phyloP scores from a whole-genome alignment of 2,329 filamentous ascomycete genomes.

The Aspergillus viridinutans region DNA sequence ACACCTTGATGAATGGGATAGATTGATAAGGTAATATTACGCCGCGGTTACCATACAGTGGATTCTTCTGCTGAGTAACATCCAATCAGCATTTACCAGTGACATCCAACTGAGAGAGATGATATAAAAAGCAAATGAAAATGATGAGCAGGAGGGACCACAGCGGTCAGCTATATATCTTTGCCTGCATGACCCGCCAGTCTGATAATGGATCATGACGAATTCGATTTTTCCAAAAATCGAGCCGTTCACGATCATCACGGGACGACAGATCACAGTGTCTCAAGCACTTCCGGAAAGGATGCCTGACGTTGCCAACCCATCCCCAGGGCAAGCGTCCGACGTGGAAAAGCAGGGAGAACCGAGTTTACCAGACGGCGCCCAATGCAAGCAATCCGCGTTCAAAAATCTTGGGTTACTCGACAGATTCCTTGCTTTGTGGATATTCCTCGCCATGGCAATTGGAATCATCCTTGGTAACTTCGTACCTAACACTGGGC shows the following conservation, averaged over 20 bases:
- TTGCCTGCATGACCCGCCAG: neutral
- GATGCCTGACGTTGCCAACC: neutral
- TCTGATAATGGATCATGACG: too few species aligned
- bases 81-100: slow-evolving; percentile 12
- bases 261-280: neutral
- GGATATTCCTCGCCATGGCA: slow-evolving; percentile 76
- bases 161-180: neutral
- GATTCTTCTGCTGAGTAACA: neutral
- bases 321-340: slow-evolving; percentile 1
- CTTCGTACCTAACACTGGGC: slow-evolving; percentile 61
- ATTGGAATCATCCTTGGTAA: slow-evolving; percentile 73
- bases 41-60: too few species aligned
- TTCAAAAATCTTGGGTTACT: slow-evolving; percentile 54
- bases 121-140: too few species aligned
- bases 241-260: too few species aligned
- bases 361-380: neutral
- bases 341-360: slow-evolving; percentile 8
- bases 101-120: slow-evolving; percentile 6
- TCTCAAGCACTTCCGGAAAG: slow-evolving; percentile 1
- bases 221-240: too few species aligned
- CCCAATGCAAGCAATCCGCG: slow-evolving; percentile 17
- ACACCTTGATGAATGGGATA: neutral
- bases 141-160: too few species aligned
- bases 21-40: neutral
- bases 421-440: slow-evolving; percentile 62